Conservation (phyloP, 2,329 filamentous ascomycete species). For the Aureobasidium melanogenum region DNA sequence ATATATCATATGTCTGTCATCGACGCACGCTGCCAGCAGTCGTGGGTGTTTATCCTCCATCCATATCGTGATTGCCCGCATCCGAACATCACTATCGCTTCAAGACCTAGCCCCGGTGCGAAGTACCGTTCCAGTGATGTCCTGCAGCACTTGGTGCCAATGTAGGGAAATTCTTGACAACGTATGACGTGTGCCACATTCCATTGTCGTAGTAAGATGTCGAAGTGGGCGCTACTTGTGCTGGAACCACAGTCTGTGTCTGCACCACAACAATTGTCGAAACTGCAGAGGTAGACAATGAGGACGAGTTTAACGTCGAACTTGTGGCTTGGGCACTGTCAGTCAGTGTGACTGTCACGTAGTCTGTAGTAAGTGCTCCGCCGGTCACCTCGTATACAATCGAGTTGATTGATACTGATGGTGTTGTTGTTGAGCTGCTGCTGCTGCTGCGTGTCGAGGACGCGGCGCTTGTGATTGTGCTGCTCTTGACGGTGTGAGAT, state of each 20-base stretch:
- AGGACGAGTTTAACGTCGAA: not conserved
- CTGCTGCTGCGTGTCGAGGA: not conserved
- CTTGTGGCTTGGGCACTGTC: not conserved
- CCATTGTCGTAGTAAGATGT: conserved; percentile 35
- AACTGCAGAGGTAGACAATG: not conserved
- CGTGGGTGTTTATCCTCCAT: not conserved
- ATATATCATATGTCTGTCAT: not conserved
- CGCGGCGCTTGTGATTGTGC: not conserved
- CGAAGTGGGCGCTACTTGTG: conserved; percentile 9
- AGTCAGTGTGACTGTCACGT: conserved; percentile 1
- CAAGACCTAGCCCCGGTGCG: not conserved
- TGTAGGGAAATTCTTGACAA: conserved; percentile 24
- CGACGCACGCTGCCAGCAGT: not conserved
- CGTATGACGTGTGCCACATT: conserved; percentile 37
- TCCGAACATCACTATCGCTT: not conserved
- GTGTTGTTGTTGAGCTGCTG: not conserved
- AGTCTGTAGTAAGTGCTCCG: conserved; percentile 1
- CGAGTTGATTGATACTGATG: not conserved
- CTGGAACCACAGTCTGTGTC: conserved; percentile 2
- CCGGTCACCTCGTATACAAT: conserved; percentile 5
- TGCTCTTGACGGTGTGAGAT: not conserved
- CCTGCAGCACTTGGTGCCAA: not conserved
- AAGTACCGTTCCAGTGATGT: conserved; percentile 3
- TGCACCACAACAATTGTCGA: conserved; percentile 5
- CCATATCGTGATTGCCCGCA: not conserved